Evolutionary conservation across 768 basidiomycete genomes (phyloP).

Genomic region (Mrakia blollopis): DNA sequence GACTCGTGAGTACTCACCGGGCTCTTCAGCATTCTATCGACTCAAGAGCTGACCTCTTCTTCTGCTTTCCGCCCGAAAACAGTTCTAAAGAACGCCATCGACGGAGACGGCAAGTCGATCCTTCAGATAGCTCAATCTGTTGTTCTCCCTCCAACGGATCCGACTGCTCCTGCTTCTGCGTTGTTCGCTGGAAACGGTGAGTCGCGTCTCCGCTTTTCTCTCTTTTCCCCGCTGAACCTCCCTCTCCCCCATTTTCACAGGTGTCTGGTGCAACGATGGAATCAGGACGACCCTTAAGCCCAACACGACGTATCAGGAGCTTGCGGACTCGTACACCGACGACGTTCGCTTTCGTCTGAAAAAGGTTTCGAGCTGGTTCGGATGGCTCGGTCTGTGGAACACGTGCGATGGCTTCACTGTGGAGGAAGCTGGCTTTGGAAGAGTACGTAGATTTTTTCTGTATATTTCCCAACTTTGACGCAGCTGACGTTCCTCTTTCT

Average conservation of each 20-base stretch:
- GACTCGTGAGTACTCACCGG: neutral
- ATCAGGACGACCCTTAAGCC: neutral
- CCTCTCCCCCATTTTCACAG: neutral
- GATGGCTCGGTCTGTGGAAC: neutral
- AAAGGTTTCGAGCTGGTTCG: neutral
- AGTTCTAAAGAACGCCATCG: neutral
- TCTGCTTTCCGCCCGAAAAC: neutral
- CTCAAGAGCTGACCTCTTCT: no score
- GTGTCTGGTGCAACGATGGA: neutral
- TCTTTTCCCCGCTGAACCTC: neutral
- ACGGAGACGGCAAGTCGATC: neutral
- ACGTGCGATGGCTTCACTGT: neutral
- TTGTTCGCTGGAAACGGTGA: neutral
- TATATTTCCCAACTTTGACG: neutral
- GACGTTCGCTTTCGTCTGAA: neutral
- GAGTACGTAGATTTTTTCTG: neutral
- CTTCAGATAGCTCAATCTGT: neutral
- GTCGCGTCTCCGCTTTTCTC: neutral
- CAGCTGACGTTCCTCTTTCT: neutral
- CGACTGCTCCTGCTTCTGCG: neutral
- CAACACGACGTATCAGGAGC: neutral
- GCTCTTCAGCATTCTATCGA: neutral
- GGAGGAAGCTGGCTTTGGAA: neutral
- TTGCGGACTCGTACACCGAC: neutral
- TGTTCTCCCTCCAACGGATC: neutral